Conservation (phyloP, 2,329 filamentous ascomycete species). For the Lachnellula occidentalis region DNA sequence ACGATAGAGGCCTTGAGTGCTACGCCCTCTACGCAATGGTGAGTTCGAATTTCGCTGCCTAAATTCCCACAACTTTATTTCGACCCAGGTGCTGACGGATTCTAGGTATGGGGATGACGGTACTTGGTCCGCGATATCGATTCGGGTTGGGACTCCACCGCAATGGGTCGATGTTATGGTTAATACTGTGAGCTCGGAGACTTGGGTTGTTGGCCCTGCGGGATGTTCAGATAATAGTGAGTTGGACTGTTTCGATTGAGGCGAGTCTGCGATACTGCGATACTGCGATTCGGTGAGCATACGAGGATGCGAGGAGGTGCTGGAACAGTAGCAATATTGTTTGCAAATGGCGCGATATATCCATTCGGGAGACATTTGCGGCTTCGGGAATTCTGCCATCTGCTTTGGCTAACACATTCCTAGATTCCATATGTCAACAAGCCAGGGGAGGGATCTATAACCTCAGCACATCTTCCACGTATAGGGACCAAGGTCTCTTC, state of each 20-base stretch:
- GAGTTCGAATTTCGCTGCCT: not conserved
- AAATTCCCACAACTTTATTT: not conserved
- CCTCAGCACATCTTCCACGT: slow-evolving; percentile 48
- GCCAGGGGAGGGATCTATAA: slow-evolving; percentile 57
- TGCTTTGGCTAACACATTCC: slow-evolving; percentile 5
- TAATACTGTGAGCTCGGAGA: slow-evolving; percentile 65
- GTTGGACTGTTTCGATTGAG: slow-evolving; percentile 6
- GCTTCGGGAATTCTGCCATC: not conserved
- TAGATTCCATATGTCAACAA: slow-evolving; percentile 47
- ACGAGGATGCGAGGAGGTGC: too few species aligned
- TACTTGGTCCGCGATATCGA: slow-evolving; percentile 64
- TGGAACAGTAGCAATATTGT: not conserved
- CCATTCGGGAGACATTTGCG: not conserved
- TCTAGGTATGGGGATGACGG: slow-evolving; percentile 60
- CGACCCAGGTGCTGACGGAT: not conserved
- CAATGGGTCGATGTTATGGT: slow-evolving; percentile 52
- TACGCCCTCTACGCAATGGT: slow-evolving; percentile 27
- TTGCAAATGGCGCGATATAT: not conserved
- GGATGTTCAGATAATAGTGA: slow-evolving; percentile 42
- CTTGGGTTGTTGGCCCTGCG: slow-evolving; percentile 59
- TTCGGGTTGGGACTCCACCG: slow-evolving; percentile 50
- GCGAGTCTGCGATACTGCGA: not conserved
- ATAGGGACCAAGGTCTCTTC: slow-evolving; percentile 35
- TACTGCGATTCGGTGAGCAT: not conserved
- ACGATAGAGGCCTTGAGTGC: slow-evolving; percentile 20